Evolutionary conservation across 1,284 basidiomycete species (phyloP), one percentile per base, ranked within the genome.

Genomic region (Moesziomyces sp.): DNA sequence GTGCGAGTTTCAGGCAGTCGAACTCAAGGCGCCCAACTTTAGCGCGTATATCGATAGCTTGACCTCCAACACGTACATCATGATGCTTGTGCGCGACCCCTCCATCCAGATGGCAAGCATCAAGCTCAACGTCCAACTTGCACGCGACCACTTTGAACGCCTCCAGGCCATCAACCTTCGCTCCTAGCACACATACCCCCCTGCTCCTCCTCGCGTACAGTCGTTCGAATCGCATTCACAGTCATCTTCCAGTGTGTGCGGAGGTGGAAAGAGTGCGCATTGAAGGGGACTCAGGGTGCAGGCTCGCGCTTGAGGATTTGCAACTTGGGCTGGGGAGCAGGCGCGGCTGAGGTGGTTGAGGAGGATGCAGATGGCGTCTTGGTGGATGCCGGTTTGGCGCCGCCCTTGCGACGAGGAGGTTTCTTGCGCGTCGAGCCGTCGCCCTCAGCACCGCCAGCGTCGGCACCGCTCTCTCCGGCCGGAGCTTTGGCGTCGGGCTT

Each of bases 1-100:
- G 44, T 71, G 53, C 60, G 64, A 73, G 44, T 83, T 84, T 40
- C 79, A 84, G 57, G 80, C 79, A 11, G 66, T 84, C 19, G 78
- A 85, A 43, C 76, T 85, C 43, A 82, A 79, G n/a, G 78, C 81
- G 5, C 66, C 66, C 18, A 68, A 64, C 38, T 95, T 93, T 80
- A 92, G 92, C 0, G 93, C 94, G 2, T 93, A 97, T n/a, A 88
- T 99, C 48, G 95, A 97, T 78, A 91, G 93, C 77, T 88, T 99
- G 86, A 98, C 96, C 14, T 89, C 89, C 77, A 97, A 96, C 84
- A 98, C 96, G 0, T 98, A 94, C 79, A 91, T 98, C 59, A 87
- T 99, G 80, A 89, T 96, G 62, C 89, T 99, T 38, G 90, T 93
- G 11, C 91, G 93, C 65, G 91, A 97, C 83, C 92, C 92, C 0